Evolutionary conservation across 2,329 filamentous ascomycete genomes (phyloP).

Genomic region (Exophiala calicioides): DNA sequence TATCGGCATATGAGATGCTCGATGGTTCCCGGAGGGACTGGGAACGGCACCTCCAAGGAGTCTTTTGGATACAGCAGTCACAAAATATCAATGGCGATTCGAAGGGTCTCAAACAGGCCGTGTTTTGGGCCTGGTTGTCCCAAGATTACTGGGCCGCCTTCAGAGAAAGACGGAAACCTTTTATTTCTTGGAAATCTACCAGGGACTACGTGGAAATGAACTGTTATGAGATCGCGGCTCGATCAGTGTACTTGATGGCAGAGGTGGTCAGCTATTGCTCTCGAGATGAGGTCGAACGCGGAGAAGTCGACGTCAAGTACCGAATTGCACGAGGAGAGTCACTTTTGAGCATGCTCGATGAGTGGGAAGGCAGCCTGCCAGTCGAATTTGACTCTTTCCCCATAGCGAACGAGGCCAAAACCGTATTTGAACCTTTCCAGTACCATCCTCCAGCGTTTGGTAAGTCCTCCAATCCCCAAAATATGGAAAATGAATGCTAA

Average conservation of each 20-base stretch:
- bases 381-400: constrained; percentile 34
- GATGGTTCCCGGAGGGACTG: constrained; percentile 53
- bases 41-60: constrained; percentile 64
- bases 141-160: constrained; percentile 68
- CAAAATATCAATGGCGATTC: constrained; percentile 62
- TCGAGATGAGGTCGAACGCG: background rate
- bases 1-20: constrained; percentile 62
- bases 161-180: constrained; percentile 56
- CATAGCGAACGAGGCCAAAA: constrained; percentile 4
- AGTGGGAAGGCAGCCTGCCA: constrained; percentile 33
- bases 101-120: constrained; percentile 57
- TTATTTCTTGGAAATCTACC: constrained; percentile 61
- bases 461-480: constrained; percentile 4
- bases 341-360: constrained; percentile 28
- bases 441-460: constrained; percentile 33
- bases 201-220: constrained; percentile 51
- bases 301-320: constrained; percentile 1
- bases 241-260: constrained; percentile 57
- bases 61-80: constrained; percentile 67
- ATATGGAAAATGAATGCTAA: constrained; percentile 1
- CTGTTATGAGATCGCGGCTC: constrained; percentile 56
- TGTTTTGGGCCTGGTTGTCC: constrained; percentile 68
- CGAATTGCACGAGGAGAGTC: constrained; percentile 4
- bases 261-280: constrained; percentile 35
- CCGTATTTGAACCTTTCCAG: constrained; percentile 30